Evolutionary conservation across 2,329 filamentous ascomycete genomes (phyloP).

Genomic region (Trichoderma sp.): DNA sequence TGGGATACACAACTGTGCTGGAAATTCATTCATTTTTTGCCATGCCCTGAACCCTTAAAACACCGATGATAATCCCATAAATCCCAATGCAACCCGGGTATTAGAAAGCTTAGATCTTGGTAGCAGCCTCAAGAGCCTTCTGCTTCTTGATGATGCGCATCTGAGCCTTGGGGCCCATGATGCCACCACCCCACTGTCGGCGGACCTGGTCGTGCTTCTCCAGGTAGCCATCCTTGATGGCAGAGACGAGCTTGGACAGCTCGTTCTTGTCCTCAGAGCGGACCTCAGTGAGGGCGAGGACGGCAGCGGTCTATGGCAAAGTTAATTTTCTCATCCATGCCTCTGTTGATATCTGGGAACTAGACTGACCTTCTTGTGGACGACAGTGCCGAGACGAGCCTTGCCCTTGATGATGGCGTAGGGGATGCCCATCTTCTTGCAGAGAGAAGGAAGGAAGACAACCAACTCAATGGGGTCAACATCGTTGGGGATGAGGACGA

Average conservation of each 20-base stretch:
- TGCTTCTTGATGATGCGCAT: conserved; percentile 76
- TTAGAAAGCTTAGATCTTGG: conserved; percentile 81
- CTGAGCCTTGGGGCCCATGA: conserved; percentile 96
- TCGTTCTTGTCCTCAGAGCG: conserved; percentile 98
- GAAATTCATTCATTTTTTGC: conserved; percentile 42
- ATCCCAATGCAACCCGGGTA: conserved; percentile 41
- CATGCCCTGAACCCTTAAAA: conserved; percentile 43
- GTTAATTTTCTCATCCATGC: conserved; percentile 3
- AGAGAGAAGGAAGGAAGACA: conserved; percentile 97
- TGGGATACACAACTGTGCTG: conserved; percentile 31
- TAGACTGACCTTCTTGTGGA: conserved; percentile 89
- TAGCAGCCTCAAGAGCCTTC: conserved; percentile 89
- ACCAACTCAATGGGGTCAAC: conserved; percentile 99
- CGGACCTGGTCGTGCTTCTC: conserved; percentile 91
- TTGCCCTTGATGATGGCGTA: conserved; percentile 99
- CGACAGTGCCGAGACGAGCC: conserved; percentile 96
- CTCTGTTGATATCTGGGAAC: neutral
- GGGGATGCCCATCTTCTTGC: conserved; percentile 99
- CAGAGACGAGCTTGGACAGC: conserved; percentile 91
- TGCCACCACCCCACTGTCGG: conserved; percentile 98
- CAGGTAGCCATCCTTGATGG: conserved; percentile 97
- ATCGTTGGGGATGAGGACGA: conserved; percentile 98
- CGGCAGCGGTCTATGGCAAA: conserved; percentile 78
- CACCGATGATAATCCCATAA: conserved; percentile 38
- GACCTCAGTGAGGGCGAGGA: conserved; percentile 93